These are phyloP conservation scores for Paramecium tetraurelia DNA, from an alignment of 73 alveolate species.

Conservation along the genomic window DNA sequence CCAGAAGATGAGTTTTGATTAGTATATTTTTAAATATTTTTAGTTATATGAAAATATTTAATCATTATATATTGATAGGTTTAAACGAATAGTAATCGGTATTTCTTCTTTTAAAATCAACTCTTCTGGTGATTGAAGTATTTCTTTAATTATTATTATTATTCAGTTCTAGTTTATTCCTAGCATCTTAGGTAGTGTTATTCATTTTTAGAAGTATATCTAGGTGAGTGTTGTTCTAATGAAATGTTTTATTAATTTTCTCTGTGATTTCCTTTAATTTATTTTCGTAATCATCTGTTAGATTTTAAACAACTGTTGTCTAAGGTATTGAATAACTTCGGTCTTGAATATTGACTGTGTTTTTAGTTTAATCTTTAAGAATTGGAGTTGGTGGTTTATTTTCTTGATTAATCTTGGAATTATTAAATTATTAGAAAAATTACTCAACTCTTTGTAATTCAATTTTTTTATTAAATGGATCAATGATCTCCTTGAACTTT, in stretches of 20 bases:
- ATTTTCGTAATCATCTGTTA: background rate
- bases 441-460: conserved; percentile 7
- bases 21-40: background rate
- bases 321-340: conserved; percentile 4
- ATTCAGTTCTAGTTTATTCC: background rate
- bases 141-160: background rate
- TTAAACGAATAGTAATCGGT: conserved; percentile 16
- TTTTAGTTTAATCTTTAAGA: background rate
- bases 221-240: background rate
- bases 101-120: conserved; percentile 42
- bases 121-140: conserved; percentile 1
- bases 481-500: conserved; percentile 32
- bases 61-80: background rate
- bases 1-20: conserved; percentile 41
- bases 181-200: background rate
- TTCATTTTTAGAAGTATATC: conserved; percentile 27
- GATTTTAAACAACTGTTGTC: background rate
- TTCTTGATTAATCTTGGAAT: conserved; percentile 25
- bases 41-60: background rate
- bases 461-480: conserved; percentile 32
- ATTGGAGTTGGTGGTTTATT: conserved; percentile 33
- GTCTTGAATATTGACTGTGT: background rate
- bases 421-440: background rate
- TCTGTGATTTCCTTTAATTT: conserved; percentile 19
- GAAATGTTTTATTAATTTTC: conserved; percentile 6